A percentile compares a stretch with the other conserved stretches of the same genome.
phyloP scores from a whole-genome alignment of 1,284 basidiomycete species.

The Ceratobasidium sp. region DNA sequence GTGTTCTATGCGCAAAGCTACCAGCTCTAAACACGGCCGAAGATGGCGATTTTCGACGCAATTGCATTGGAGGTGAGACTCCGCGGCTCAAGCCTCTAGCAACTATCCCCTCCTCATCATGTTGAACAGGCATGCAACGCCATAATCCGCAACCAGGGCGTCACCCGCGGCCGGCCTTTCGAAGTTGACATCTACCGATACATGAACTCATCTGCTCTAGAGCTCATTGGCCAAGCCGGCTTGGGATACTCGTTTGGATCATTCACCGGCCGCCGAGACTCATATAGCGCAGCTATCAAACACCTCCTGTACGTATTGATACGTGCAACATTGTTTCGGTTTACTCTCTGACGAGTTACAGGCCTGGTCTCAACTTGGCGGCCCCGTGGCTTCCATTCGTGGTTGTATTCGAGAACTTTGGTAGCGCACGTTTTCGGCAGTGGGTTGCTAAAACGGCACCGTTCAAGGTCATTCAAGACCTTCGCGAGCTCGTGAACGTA shows the following conservation, averaged over 20 bases:
- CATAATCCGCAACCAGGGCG: neutral
- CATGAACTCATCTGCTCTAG: constrained; percentile 19
- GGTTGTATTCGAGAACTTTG: constrained; percentile 2
- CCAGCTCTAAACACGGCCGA: constrained; percentile 62
- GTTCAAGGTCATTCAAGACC: neutral
- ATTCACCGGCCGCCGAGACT: neutral
- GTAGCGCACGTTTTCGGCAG: constrained; percentile 9
- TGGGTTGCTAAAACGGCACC: constrained; percentile 4
- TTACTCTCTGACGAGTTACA: neutral
- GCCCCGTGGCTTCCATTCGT: neutral
- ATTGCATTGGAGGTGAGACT: neutral
- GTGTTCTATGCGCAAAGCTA: neutral
- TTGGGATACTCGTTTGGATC: constrained; percentile 10
- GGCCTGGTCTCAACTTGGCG: neutral
- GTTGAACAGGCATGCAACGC: neutral
- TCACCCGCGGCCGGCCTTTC: neutral
- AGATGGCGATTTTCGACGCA: neutral
- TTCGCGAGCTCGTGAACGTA: neutral
- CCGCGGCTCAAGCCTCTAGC: neutral
- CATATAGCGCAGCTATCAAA: constrained; percentile 51
- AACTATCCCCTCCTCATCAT: neutral
- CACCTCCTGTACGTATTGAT: constrained; percentile 59
- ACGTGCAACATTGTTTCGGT: constrained; percentile 52
- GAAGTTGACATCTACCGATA: constrained; percentile 6
- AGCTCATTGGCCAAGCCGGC: constrained; percentile 28